Evolutionary conservation across 495 filamentous ascomycete genomes (phyloP).

Genomic region (Penicillium robsamsonii): DNA sequence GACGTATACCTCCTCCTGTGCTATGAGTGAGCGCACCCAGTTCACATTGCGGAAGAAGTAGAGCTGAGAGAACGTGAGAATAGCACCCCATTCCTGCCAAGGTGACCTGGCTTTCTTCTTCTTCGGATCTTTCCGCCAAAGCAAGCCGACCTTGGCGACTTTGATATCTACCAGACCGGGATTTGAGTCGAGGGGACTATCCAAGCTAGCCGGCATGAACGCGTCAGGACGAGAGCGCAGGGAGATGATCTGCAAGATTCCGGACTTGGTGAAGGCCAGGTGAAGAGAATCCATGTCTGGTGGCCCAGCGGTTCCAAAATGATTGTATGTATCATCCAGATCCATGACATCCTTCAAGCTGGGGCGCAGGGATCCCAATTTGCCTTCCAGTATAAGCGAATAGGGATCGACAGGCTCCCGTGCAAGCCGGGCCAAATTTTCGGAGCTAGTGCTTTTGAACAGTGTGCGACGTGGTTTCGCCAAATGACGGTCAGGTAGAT

Average conservation of each 20-base stretch:
- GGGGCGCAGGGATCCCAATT: constrained; percentile 76
- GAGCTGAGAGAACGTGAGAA: constrained; percentile 90
- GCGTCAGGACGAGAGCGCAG: constrained; percentile 89
- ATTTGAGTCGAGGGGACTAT: constrained; percentile 82
- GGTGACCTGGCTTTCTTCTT: constrained; percentile 93
- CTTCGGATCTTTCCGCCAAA: constrained; percentile 95
- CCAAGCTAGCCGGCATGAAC: constrained; percentile 83
- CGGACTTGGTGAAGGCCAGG: constrained; percentile 84
- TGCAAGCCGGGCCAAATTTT: constrained; percentile 61
- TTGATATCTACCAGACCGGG: constrained; percentile 96
- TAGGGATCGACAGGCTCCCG: constrained; percentile 95
- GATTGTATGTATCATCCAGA: constrained; percentile 87
- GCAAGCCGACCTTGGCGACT: constrained; percentile 88
- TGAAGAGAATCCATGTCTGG: constrained; percentile 77
- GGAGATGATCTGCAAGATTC: constrained; percentile 90
- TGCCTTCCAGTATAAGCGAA: constrained; percentile 84
- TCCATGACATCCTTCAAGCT: constrained; percentile 88
- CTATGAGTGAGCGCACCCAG: constrained; percentile 89
- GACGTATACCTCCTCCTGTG: constrained; percentile 77
- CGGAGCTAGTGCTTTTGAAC: constrained; percentile 65
- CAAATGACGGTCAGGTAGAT: constrained; percentile 73
- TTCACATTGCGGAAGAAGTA: constrained; percentile 92
- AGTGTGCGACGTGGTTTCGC: constrained; percentile 69
- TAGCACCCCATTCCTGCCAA: constrained; percentile 98
- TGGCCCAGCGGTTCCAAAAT: constrained; percentile 68